A percentile compares a stretch with the other conserved stretches of the same genome.
phyloP scores from a whole-genome alignment of 306 rosid genomes.

The Astragalus membranaceus region DNA sequence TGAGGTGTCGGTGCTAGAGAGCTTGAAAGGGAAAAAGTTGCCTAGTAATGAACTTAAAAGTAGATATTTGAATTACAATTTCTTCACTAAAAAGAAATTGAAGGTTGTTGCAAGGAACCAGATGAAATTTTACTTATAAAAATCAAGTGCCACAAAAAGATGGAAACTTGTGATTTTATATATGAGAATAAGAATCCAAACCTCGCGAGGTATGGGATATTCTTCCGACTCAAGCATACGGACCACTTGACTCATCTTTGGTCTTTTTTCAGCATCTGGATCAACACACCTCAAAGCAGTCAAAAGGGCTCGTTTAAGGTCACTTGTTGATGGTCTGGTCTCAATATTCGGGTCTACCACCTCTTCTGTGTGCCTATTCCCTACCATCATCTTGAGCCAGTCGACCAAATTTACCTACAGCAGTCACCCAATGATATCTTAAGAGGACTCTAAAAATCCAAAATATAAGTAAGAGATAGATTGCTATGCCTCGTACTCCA shows the following conservation, averaged over 20 bases:
- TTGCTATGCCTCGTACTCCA: not conserved
- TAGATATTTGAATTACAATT: not conserved
- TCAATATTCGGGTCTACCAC: constrained; percentile 88
- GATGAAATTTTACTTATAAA: not conserved
- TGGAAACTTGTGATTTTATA: not conserved
- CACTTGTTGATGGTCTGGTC: constrained; percentile 77
- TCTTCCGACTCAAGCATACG: constrained; percentile 97
- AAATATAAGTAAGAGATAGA: not conserved
- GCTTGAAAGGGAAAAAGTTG: not conserved
- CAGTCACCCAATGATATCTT: constrained; percentile 18
- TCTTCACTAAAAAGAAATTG: not conserved
- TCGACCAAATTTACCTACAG: constrained; percentile 90
- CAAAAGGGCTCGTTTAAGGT: constrained; percentile 76
- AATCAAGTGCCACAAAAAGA: not conserved
- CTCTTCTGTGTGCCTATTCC: constrained; percentile 80
- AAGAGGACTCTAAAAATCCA: not conserved
- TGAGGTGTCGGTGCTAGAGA: too few species aligned
- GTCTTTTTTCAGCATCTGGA: constrained; percentile 80
- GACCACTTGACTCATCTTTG: constrained; percentile 88
- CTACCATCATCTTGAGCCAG: constrained; percentile 97
- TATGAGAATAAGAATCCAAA: constrained; percentile 29
- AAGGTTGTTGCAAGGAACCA: not conserved
- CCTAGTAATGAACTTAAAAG: not conserved
- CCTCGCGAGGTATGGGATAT: constrained; percentile 87
- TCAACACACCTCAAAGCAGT: constrained; percentile 95